These are phyloP conservation scores for Solanum chiquidenum DNA, from an alignment of 257 asterid species.

Conservation along the genomic window DNA sequence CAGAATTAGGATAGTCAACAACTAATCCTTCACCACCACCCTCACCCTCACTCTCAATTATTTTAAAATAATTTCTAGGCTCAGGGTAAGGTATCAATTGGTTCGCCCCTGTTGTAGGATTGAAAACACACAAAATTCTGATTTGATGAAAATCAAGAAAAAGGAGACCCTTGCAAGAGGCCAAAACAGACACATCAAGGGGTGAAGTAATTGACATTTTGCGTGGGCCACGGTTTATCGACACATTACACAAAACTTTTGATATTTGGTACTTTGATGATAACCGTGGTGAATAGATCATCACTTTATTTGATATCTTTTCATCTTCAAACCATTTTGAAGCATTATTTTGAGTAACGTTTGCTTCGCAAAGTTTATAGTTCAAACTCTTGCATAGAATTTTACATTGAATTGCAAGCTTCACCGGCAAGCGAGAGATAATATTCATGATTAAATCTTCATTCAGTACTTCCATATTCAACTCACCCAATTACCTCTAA, in stretches of 20 bases:
- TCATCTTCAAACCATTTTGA: not conserved
- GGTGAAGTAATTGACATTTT: not conserved
- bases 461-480: not conserved
- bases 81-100: not conserved
- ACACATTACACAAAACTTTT: not conserved
- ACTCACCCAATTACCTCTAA: no score
- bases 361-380: not conserved
- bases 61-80: not conserved
- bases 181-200: not conserved
- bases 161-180: not conserved
- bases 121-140: not conserved
- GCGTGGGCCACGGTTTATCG: not conserved
- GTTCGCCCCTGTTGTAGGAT: not conserved
- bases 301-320: not conserved
- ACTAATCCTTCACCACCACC: not conserved
- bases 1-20: not conserved
- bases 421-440: not conserved
- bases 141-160: not conserved
- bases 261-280: not conserved
- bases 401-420: not conserved
- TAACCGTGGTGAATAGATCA: not conserved
- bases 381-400: not conserved
- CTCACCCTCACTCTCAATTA: no score
- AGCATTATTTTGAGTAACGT: not conserved
- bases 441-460: not conserved